phyloP scores from a whole-genome alignment of 805 yeast species.

The Suhomyces prunicola region DNA sequence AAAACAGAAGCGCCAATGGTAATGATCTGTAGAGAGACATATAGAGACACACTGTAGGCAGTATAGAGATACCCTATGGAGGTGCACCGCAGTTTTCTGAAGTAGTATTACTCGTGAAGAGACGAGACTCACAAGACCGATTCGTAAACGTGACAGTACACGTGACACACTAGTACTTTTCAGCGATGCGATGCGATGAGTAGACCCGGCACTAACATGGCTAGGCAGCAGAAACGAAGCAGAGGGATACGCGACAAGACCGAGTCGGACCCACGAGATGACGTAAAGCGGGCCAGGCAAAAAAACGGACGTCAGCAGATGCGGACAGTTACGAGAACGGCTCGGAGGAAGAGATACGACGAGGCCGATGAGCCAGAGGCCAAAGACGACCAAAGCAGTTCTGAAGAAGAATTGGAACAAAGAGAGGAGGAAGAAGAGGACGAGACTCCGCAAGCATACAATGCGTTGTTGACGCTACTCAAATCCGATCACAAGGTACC shows the following conservation, averaged over 20 bases:
- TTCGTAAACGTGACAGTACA: background rate
- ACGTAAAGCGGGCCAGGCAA: conserved; percentile 9
- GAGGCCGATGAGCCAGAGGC: background rate
- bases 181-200: background rate
- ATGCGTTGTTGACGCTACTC: conserved; percentile 63
- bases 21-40: too few species aligned
- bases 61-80: too few species aligned
- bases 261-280: background rate
- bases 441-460: conserved; percentile 51
- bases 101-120: too few species aligned
- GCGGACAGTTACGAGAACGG: conserved; percentile 57
- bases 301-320: conserved; percentile 60
- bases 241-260: background rate
- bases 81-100: too few species aligned
- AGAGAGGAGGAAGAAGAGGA: conserved; percentile 9
- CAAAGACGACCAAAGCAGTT: conserved; percentile 11
- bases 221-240: conserved; percentile 1
- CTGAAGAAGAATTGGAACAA: conserved; percentile 13
- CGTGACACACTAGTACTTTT: background rate
- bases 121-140: too few species aligned
- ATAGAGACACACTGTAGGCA: too few species aligned
- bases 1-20: too few species aligned
- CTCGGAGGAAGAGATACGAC: conserved; percentile 29
- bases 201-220: background rate
- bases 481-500: conserved; percentile 39